Percentiles rank a stretch among this genome's conserved stretches.
These are phyloP conservation scores for Myxozyma lipomycoides DNA, from an alignment of 805 yeast species.

Conservation along the genomic window DNA sequence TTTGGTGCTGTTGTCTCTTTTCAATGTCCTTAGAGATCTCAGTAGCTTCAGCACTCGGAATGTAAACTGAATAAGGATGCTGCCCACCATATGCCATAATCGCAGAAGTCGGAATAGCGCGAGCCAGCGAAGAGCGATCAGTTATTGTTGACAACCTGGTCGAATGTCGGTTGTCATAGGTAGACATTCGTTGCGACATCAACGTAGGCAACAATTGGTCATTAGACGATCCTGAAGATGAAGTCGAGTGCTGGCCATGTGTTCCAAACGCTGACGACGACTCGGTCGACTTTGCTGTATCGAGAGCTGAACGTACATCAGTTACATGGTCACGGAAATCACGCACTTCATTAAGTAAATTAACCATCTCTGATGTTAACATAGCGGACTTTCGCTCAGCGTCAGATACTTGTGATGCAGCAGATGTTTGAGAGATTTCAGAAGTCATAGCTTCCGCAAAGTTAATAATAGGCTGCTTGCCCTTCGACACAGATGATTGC, in stretches of 20 bases:
- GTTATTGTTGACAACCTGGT: background rate
- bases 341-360: conserved; percentile 21
- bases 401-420: background rate
- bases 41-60: conserved; percentile 5
- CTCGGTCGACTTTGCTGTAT: background rate
- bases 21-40: conserved; percentile 3
- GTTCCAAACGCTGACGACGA: background rate
- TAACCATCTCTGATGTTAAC: conserved; percentile 22
- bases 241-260: background rate
- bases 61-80: conserved; percentile 25
- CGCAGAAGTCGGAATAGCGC: conserved; percentile 3
- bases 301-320: conserved; percentile 5
- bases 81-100: conserved; percentile 16
- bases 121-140: conserved; percentile 2
- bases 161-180: too few species aligned
- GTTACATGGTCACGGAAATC: conserved; percentile 19
- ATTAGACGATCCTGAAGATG: background rate
- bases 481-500: background rate
- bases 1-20: background rate
- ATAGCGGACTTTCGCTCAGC: background rate
- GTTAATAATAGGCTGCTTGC: background rate
- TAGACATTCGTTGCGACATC: background rate
- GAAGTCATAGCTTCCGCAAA: background rate
- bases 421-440: background rate
- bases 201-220: background rate